phyloP scores from a whole-genome alignment of 2,329 filamentous ascomycete genomes.

The Hirsutella thompsonii region DNA sequence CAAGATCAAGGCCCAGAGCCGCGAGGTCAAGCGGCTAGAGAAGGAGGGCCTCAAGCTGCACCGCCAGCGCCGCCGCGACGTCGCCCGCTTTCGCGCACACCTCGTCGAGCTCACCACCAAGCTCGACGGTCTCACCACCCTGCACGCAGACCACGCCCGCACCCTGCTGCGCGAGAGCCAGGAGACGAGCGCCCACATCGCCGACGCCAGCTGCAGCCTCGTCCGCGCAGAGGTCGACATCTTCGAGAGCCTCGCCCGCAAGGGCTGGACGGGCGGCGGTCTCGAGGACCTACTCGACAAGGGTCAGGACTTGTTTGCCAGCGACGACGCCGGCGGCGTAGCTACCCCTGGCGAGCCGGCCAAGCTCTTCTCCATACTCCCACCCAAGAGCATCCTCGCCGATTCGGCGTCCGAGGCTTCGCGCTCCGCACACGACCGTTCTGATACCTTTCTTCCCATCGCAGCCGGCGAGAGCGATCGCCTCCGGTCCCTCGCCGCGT shows the following conservation, averaged over 20 bases:
- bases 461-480: slow-evolving; percentile 36
- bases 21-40: slow-evolving; percentile 50
- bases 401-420: slow-evolving; percentile 29
- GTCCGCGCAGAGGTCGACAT: slow-evolving; percentile 59
- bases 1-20: slow-evolving; percentile 38
- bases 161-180: slow-evolving; percentile 49
- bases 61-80: slow-evolving; percentile 44
- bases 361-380: slow-evolving; percentile 52
- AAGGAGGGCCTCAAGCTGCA: slow-evolving; percentile 53
- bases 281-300: slow-evolving; percentile 53
- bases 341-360: slow-evolving; percentile 17
- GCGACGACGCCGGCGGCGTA: slow-evolving; percentile 20
- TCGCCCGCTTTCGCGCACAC: slow-evolving; percentile 48
- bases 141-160: slow-evolving; percentile 49
- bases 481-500: slow-evolving; percentile 44
- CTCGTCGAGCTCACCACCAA: slow-evolving; percentile 49
- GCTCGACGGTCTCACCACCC: slow-evolving; percentile 47
- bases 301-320: slow-evolving; percentile 47
- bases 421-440: slow-evolving; percentile 26
- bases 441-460: slow-evolving; percentile 39
- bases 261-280: slow-evolving; percentile 55
- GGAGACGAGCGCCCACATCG: slow-evolving; percentile 47
- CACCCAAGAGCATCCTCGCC: slow-evolving; percentile 49
- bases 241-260: slow-evolving; percentile 52
- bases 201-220: slow-evolving; percentile 51